These are phyloP conservation scores for Marsdenia floribunda DNA, from an alignment of 257 asterid species.

Conservation along the genomic window DNA sequence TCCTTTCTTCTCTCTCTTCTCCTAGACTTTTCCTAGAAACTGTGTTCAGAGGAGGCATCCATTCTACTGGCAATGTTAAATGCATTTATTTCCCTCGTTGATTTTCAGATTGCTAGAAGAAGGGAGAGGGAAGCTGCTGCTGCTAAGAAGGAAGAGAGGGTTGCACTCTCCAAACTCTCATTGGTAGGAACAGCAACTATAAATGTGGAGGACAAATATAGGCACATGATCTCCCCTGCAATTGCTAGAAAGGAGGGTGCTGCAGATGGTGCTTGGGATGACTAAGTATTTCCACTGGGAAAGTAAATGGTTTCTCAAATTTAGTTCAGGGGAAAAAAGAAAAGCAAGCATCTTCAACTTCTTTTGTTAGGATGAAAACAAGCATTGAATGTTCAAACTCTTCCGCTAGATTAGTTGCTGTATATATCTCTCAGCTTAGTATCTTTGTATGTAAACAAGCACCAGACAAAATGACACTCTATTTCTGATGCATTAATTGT, in stretches of 20 bases:
- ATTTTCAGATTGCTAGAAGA: conserved; percentile 62
- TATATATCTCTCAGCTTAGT: not conserved
- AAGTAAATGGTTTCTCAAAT: not conserved
- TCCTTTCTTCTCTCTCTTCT: not conserved
- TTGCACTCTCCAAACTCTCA: conserved; percentile 44
- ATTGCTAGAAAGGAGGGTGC: conserved; percentile 53
- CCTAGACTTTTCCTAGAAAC: not conserved
- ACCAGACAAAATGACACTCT: not conserved
- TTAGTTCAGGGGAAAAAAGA: not conserved
- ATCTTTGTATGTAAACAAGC: not conserved
- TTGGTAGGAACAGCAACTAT: conserved; percentile 38
- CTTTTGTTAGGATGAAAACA: not conserved
- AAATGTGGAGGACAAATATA: conserved; percentile 66
- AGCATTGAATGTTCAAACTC: not conserved
- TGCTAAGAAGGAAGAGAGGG: conserved; percentile 57
- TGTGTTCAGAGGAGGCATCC: not conserved
- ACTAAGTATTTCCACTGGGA: conserved; percentile 22
- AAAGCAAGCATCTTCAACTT: not conserved
- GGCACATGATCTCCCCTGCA: conserved; percentile 67
- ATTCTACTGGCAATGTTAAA: not conserved
- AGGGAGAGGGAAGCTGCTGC: conserved; percentile 76
- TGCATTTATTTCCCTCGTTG: not conserved
- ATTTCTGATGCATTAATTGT: too few species aligned
- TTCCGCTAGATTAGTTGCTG: not conserved
- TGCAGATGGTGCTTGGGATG: conserved; percentile 88